phyloP scores from a whole-genome alignment of 176 grass and related monocot genomes.

The Phyllostachys edulis region DNA sequence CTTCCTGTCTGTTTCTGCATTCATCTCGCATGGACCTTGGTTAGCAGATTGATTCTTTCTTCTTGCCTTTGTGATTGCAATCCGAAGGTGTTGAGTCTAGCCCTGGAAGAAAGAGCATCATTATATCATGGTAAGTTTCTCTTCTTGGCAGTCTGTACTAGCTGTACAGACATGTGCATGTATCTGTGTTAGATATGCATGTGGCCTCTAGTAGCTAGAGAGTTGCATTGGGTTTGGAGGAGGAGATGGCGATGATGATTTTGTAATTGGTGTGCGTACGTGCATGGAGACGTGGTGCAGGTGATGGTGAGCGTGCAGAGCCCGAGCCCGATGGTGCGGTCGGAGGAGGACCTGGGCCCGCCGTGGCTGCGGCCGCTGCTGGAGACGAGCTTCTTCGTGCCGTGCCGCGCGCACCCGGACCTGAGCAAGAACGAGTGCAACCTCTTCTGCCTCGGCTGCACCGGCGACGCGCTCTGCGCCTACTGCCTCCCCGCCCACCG shows the following conservation, averaged over 20 bases:
- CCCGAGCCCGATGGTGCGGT: constrained; percentile 37
- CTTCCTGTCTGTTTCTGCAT: constrained; percentile 27
- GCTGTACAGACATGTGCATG: background rate
- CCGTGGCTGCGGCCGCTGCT: constrained; percentile 69
- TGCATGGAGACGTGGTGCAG: constrained; percentile 40
- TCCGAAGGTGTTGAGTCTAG: background rate
- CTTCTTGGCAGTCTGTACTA: background rate
- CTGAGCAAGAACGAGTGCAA: constrained; percentile 86
- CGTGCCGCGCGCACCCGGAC: constrained; percentile 50
- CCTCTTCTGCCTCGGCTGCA: constrained; percentile 64
- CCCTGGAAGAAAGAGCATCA: constrained; percentile 5
- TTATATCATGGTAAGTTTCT: constrained; percentile 31
- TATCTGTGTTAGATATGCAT: background rate
- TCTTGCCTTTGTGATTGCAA: background rate
- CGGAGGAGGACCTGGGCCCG: constrained; percentile 66
- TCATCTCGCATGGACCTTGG: background rate
- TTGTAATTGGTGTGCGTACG: background rate
- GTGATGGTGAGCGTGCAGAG: constrained; percentile 57
- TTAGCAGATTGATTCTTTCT: background rate
- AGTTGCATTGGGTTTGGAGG: constrained; percentile 35
- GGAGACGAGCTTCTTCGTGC: constrained; percentile 59
- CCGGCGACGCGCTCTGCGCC: constrained; percentile 53
- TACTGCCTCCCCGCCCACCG: constrained; percentile 57
- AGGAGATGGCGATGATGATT: background rate
- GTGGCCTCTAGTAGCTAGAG: background rate